Evolutionary conservation across 306 rosid species (phyloP).

Genomic region (Oemleria cerasiformis): DNA sequence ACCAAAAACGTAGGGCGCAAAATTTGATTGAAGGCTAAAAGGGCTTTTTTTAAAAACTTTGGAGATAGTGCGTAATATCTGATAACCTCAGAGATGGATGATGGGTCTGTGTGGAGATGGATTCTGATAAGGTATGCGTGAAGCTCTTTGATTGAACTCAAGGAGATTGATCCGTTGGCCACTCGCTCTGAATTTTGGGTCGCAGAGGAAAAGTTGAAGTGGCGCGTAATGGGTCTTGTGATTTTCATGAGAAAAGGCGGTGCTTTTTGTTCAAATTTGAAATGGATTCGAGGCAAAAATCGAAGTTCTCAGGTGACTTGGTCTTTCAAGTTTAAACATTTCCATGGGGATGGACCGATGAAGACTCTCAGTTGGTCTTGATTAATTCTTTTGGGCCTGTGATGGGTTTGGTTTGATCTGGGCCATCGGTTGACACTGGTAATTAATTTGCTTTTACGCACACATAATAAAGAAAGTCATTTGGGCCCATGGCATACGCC

Average conservation of each 20-base stretch:
- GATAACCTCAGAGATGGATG: conserved; percentile 47
- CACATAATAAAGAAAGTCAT: no score
- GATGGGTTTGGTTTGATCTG: no score
- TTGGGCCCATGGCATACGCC: no score
- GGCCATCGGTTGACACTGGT: no score
- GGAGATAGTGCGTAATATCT: conserved; percentile 49
- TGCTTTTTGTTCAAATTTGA: not conserved
- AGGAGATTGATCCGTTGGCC: conserved; percentile 9
- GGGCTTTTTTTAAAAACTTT: conserved; percentile 40
- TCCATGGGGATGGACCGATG: no score
- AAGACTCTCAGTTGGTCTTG: no score
- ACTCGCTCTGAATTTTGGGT: conserved; percentile 19
- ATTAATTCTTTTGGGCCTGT: no score
- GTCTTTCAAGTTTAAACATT: no score
- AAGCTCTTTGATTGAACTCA: conserved; percentile 35
- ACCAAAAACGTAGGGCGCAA: conserved; percentile 50
- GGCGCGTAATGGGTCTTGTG: conserved; percentile 28
- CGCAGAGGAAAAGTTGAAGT: conserved; percentile 12
- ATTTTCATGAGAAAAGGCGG: conserved; percentile 29
- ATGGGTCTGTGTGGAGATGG: conserved; percentile 44
- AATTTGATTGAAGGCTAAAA: conserved; percentile 47
- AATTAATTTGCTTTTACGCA: no score
- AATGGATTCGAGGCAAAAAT: not conserved
- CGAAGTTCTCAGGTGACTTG: not conserved
- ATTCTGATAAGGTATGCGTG: conserved; percentile 55